These are phyloP conservation scores for Citrullus amarus DNA, from an alignment of 306 rosid species.

Conservation along the genomic window DNA sequence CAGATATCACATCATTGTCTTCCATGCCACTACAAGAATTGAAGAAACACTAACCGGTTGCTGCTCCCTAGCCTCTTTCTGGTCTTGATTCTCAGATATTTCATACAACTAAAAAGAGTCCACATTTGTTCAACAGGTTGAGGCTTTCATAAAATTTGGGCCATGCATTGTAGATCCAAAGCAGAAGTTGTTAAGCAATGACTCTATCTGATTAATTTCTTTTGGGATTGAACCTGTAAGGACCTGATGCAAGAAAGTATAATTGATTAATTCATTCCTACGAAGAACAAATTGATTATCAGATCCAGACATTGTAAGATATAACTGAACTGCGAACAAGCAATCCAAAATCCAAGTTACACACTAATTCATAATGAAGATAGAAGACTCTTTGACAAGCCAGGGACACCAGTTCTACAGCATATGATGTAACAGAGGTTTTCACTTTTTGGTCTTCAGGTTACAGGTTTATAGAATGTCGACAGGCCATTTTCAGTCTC, in stretches of 20 bases:
- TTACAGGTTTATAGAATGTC: background rate
- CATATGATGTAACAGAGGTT: background rate
- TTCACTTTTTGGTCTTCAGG: background rate
- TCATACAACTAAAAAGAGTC: background rate
- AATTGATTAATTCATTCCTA: background rate
- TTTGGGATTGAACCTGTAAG: slow-evolving; percentile 69
- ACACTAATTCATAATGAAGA: background rate
- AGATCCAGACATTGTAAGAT: background rate
- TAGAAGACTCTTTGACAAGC: background rate
- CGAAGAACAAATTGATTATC: background rate
- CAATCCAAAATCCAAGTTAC: background rate
- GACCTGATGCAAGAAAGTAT: slow-evolving; percentile 22
- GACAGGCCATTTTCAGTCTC: background rate
- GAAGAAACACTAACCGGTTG: background rate
- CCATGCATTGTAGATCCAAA: slow-evolving; percentile 30
- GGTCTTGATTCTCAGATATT: background rate
- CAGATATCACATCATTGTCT: background rate
- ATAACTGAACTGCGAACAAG: background rate
- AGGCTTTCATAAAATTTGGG: slow-evolving; percentile 20
- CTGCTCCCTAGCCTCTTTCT: background rate
- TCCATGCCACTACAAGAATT: background rate
- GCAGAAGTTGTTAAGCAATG: slow-evolving; percentile 64
- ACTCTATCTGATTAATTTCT: slow-evolving; percentile 73
- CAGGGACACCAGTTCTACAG: background rate
- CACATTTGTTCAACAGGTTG: slow-evolving; percentile 17